Base-by-base conservation (phyloP, 176 grass and related monocot species). In the Oryza rufipogon region DNA sequence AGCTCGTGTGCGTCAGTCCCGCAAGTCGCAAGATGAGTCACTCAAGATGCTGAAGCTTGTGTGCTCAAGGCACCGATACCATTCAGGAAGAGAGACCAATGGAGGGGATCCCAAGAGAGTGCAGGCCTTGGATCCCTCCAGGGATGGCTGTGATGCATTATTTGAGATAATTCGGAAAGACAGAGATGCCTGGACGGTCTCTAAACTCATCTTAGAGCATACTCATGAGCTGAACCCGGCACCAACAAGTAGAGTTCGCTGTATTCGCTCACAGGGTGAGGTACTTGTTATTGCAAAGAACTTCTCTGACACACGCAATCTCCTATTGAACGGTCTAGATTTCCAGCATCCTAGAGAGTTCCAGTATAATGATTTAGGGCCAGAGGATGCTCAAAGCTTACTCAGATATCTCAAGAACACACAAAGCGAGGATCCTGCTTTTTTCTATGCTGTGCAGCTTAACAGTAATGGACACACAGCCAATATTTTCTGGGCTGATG, bases 31-130 rank as follows among this genome's bases (percentile, higher is more conserved):
- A 11, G 95, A 93, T 75, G 92, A 98, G 38, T 91, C 95, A 73
- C 82, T 95, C 64, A 98, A 98, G 87, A 98, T 98, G 95, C 77
- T 98, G 73, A 98, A 98, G 80, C 95, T 98, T 73, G 95, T 98
- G 71, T 98, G 95, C 85, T 98, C 95, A 1, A 98, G 89, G 77
- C 95, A 98, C 74, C 86, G 95, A 2, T 92, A 95, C 80, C 95
- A 98, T 80, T 93, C 91, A 42, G 92, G 92, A 38, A 83, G 91
- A 76, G 95, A 98, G 54, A 90, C 80, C 58, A 71, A 58, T 63
- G 87, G 74, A 70, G 89, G 91, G n/a, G 87, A 94, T 74, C 65
- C 30, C 54, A 91, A 89, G 81, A 89, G 78, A 81, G 66, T 89
- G 22, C 89, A 80, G 41, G 85, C 78, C 30, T 80, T 77, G 26